Conservation (phyloP, 352 stramenopile genomes). For the Phytopythium litorale region DNA sequence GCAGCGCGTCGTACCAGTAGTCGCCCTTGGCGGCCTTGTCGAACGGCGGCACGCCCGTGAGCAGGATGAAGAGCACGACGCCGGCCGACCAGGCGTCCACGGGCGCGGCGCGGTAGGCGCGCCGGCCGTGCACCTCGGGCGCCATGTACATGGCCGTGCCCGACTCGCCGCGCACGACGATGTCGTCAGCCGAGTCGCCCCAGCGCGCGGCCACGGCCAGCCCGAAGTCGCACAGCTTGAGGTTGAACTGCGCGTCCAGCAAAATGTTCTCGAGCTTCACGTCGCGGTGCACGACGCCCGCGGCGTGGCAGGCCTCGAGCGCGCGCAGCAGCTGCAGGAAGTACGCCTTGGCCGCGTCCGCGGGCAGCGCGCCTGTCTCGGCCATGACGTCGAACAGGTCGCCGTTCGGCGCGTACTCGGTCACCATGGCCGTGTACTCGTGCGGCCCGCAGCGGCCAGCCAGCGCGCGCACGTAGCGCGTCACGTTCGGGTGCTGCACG, state of each 20-base stretch:
- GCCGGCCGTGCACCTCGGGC: conserved; percentile 63
- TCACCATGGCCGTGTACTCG: conserved; percentile 65
- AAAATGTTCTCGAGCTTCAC: conserved; percentile 92
- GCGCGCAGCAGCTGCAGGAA: conserved; percentile 70
- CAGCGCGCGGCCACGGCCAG: conserved; percentile 53
- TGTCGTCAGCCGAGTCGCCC: conserved; percentile 24
- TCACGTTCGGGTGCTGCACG: conserved; percentile 55
- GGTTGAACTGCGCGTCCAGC: conserved; percentile 63
- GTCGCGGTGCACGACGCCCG: conserved; percentile 80
- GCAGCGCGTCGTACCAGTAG: conserved; percentile 70
- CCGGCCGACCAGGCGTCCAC: conserved; percentile 88
- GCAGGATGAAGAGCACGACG: conserved; percentile 90
- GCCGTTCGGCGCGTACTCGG: conserved; percentile 72
- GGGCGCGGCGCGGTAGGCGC: conserved; percentile 63
- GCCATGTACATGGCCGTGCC: conserved; percentile 88
- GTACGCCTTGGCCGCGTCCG: conserved; percentile 62
- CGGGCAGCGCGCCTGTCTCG: conserved; percentile 51
- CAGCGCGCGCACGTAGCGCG: conserved; percentile 39
- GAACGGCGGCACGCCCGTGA: conserved; percentile 88
- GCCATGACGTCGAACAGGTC: conserved; percentile 87
- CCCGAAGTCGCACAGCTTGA: conserved; percentile 94
- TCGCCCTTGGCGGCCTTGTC: conserved; percentile 66
- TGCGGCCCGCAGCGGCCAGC: conserved; percentile 35
- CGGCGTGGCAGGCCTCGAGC: conserved; percentile 67
- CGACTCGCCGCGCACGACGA: conserved; percentile 49